phyloP scores from a whole-genome alignment of 2,329 filamentous ascomycete species.

The Claviceps pazoutovae region DNA sequence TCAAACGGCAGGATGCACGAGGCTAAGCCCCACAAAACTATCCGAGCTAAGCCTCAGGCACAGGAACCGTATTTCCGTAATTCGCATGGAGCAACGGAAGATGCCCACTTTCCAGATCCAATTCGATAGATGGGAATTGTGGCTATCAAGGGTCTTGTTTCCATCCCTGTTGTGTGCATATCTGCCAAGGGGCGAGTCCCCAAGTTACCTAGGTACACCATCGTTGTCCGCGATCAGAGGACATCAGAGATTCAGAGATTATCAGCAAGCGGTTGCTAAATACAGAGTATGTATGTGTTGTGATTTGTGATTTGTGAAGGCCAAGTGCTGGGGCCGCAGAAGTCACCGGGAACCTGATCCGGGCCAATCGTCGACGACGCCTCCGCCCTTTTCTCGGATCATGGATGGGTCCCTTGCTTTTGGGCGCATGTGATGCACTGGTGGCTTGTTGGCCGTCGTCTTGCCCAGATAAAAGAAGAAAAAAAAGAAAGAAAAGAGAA shows the following conservation, averaged over 20 bases:
- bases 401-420: background rate
- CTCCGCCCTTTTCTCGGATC: slow-evolving; percentile 3
- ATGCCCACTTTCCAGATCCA: too few species aligned
- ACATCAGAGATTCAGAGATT: too few species aligned
- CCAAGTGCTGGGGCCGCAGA: background rate
- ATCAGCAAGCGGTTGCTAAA: too few species aligned
- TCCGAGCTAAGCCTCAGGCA: background rate
- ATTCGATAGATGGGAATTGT: too few species aligned
- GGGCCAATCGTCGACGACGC: background rate
- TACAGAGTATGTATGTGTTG: background rate
- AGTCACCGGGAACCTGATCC: background rate
- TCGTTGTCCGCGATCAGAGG: background rate
- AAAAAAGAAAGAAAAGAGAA: background rate
- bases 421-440: background rate
- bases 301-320: background rate
- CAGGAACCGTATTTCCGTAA: background rate
- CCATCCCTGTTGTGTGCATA: background rate
- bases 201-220: background rate
- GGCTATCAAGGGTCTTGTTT: too few species aligned
- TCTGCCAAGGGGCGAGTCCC: background rate
- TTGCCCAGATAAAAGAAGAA: background rate
- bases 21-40: background rate
- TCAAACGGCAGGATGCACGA: background rate
- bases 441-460: slow-evolving; percentile 3
- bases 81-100: too few species aligned